Base-by-base conservation (phyloP, 768 basidiomycete genomes). In the Boletellus ananiceps region DNA sequence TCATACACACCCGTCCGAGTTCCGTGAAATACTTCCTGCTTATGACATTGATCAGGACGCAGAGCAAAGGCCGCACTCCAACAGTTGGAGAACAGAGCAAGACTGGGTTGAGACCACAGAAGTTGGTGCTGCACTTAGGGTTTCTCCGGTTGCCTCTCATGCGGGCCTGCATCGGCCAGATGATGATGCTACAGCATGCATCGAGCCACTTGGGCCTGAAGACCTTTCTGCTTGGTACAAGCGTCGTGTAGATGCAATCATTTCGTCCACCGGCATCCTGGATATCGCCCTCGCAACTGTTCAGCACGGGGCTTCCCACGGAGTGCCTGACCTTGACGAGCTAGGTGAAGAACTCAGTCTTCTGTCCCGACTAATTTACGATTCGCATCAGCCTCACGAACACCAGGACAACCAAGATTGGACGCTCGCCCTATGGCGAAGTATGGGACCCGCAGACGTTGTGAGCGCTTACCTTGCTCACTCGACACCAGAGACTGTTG, bases 291-390 rank as follows among this genome's bases (percentile, higher is more conserved):
- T 98, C 16, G 79, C 81, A 7, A 74, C 86, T 39, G 77, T 92
- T 8, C 94, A 96, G 64, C 84, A 95, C 55, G 93, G 84, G 13
- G 93, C 87, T 11, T 85, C 92, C 8, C 81, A 82, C 57, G 86
- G 86, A 13, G 73, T 96, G 12, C 77, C 82, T 16, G 81, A 73
- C 1, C 77, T 99, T 36, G 94, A 95, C 57, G 82, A 83, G 60
- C 67, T 93, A 3, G 95, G 93, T 2, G 95, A 97, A 71, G 94
- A 98, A 46, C 78, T 98, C 35, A 88, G 83, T 55, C 79, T 98
- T 7, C 77, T 99, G 33, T 84, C 88, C 1, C 78, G 86, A 16
- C 77, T 98, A 39, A 83, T 94, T 12, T 99, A 99, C 57, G 93
- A 96, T 61, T 74, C 81, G 9, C 76, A 78, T 46, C 74, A 75